Percentiles rank a stretch among this genome's conserved stretches.
Conservation (phyloP, 164 flowering plant genomes). For the Aristolochia californica region DNA sequence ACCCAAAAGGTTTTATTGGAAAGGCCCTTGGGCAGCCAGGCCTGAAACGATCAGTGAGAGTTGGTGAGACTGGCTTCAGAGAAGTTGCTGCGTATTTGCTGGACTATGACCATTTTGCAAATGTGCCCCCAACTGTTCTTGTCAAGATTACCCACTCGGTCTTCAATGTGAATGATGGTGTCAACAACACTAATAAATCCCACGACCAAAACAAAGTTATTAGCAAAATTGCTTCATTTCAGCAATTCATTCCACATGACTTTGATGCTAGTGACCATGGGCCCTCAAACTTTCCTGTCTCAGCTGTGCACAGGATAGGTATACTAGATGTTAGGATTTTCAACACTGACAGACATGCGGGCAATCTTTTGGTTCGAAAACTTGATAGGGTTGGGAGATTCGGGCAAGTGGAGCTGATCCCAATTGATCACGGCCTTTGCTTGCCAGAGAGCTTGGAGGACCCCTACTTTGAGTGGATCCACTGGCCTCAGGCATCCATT, state of each 20-base stretch:
- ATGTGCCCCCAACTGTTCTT: conserved; percentile 55
- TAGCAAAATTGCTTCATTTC: conserved; percentile 65
- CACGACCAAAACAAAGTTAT: conserved; percentile 26
- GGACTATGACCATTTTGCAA: conserved; percentile 49
- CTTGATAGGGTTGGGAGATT: conserved; percentile 40
- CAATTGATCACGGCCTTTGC: conserved; percentile 69
- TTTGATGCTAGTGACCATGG: no score
- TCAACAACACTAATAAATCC: conserved; percentile 22
- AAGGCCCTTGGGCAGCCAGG: conserved; percentile 67
- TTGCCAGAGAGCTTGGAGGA: conserved; percentile 63
- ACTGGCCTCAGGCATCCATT: conserved; percentile 71
- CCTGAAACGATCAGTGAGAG: conserved; percentile 48
- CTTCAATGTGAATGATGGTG: conserved; percentile 40
- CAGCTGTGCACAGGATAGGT: conserved; percentile 61
- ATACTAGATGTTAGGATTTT: no score
- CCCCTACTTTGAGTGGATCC: conserved; percentile 72
- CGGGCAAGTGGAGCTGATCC: conserved; percentile 52
- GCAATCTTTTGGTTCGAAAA: conserved; percentile 51
- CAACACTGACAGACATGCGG: conserved; percentile 63
- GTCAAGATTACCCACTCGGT: conserved; percentile 53
- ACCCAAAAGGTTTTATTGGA: conserved; percentile 65
- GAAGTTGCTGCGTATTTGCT: conserved; percentile 70
- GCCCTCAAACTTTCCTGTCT: conserved; percentile 52
- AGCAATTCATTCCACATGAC: conserved; percentile 53
- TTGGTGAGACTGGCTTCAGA: conserved; percentile 63